Percentiles rank a stretch among this genome's conserved stretches.
Conservation (phyloP, 2,329 filamentous ascomycete species). For the Peltaster fructicola region DNA sequence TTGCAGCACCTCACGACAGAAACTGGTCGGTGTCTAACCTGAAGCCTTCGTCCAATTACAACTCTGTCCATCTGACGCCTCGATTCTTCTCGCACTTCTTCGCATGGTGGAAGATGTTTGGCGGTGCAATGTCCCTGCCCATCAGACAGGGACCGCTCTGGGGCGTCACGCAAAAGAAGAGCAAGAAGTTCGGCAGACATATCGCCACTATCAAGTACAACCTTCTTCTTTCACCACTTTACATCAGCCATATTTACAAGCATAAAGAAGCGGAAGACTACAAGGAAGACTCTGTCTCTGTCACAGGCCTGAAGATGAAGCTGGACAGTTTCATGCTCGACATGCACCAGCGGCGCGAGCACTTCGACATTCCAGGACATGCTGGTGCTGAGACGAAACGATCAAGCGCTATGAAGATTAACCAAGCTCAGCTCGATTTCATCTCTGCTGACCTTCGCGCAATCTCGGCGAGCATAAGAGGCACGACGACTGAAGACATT, state of each 20-base stretch:
- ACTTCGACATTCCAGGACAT: conserved; percentile 62
- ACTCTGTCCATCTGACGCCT: conserved; percentile 84
- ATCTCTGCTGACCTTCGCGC: conserved; percentile 83
- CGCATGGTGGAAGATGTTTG: conserved; percentile 93
- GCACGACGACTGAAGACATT: conserved; percentile 60
- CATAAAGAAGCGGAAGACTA: conserved; percentile 91
- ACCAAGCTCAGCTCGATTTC: conserved; percentile 83
- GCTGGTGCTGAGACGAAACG: conserved; percentile 52
- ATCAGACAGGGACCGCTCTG: conserved; percentile 83
- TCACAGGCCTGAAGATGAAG: conserved; percentile 89
- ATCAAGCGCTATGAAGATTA: conserved; percentile 88
- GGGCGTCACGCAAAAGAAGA: conserved; percentile 85
- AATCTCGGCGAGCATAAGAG: conserved; percentile 75
- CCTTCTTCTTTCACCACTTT: conserved; percentile 74
- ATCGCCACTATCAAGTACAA: conserved; percentile 98
- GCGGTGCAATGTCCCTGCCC: conserved; percentile 82
- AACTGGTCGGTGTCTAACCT: conserved; percentile 67
- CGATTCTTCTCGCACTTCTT: conserved; percentile 98
- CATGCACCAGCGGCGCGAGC: conserved; percentile 81
- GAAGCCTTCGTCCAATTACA: conserved; percentile 76
- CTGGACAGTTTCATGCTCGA: conserved; percentile 97
- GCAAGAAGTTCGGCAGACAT: conserved; percentile 95
- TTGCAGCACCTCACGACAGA: conserved; percentile 70
- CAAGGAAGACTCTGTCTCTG: conserved; percentile 59
- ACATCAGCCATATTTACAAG: conserved; percentile 94